These are phyloP conservation scores for Solanum neorickii DNA, from an alignment of 257 asterid species.

Conservation along the genomic window DNA sequence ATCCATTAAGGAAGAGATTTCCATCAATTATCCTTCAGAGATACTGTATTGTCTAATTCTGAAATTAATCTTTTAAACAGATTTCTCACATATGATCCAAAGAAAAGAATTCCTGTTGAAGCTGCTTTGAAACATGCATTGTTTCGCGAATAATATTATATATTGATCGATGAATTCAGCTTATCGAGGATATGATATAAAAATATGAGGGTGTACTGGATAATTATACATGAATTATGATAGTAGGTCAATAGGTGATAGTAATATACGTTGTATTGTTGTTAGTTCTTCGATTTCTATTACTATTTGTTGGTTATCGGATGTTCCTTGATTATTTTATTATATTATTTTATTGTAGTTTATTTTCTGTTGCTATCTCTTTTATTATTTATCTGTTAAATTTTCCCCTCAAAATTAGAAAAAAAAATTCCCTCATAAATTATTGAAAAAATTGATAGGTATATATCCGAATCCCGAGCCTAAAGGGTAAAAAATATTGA, in stretches of 20 bases:
- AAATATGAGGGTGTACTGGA: no score
- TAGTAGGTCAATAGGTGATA: not conserved
- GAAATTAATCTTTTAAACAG: constrained; percentile 69
- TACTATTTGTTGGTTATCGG: not conserved
- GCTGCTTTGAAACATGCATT: constrained; percentile 64
- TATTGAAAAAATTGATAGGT: not conserved
- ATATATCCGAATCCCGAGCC: no score
- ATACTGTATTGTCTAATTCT: constrained; percentile 61
- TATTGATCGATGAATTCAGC: no score
- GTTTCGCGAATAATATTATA: constrained; percentile 31
- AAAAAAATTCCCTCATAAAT: not conserved
- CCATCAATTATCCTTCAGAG: constrained; percentile 58
- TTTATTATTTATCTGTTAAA: no score
- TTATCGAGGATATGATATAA: not conserved
- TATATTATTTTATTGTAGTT: not conserved
- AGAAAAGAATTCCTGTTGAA: constrained; percentile 70
- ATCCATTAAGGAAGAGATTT: constrained; percentile 40
- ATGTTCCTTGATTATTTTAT: not conserved
- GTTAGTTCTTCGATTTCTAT: not conserved
- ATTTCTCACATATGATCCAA: constrained; percentile 74
- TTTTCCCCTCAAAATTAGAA: no score
- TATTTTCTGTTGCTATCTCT: no score
- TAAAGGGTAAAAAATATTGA: no score
- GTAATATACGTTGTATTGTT: not conserved
- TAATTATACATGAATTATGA: not conserved